These are phyloP conservation scores for Solanum hybrid DNA, from an alignment of 305 asterid genomes.

Conservation along the genomic window DNA sequence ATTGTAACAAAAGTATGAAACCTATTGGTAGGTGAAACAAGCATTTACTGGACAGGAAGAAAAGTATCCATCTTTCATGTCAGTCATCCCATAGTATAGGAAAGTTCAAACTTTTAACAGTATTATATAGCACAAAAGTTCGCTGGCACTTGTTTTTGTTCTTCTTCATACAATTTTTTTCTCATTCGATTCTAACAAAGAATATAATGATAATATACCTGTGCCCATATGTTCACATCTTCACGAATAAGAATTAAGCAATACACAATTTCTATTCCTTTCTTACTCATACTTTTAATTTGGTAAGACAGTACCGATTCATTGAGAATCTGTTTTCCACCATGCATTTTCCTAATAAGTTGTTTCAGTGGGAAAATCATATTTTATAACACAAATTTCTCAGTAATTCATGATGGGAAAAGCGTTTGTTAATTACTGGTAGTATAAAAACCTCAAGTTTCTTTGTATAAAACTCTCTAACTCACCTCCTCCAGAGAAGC, in stretches of 20 bases:
- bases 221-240: neutral
- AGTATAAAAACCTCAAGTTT: neutral
- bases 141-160: neutral
- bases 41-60: neutral
- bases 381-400: neutral
- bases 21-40: neutral
- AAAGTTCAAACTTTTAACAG: neutral
- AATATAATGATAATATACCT: neutral
- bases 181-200: neutral
- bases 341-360: neutral
- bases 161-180: neutral
- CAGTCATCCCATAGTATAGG: neutral
- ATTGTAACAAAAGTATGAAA: neutral
- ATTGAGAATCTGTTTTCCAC: neutral
- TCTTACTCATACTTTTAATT: neutral
- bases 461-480: neutral
- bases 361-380: neutral
- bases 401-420: neutral
- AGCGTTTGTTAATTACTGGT: neutral
- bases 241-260: neutral
- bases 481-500: conserved; percentile 95
- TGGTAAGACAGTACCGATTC: neutral
- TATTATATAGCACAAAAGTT: neutral
- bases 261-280: neutral
- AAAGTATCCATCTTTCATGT: neutral